Evolutionary conservation across 2,329 filamentous ascomycete species (phyloP).

Genomic region (Pseudocercospora fuligena): DNA sequence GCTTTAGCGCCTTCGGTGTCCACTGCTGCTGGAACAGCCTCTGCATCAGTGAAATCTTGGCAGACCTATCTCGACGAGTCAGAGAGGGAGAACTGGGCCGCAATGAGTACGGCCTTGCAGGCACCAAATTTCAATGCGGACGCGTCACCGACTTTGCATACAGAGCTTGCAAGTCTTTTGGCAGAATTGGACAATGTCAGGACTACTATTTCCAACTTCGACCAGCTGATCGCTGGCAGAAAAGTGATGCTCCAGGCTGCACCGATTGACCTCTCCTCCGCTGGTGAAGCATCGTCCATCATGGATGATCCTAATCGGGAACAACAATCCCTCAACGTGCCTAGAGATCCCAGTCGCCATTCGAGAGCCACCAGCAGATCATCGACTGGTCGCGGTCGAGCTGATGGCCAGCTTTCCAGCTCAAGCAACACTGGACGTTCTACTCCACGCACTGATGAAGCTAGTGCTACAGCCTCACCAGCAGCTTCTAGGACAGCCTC

Average conservation of each 20-base stretch:
- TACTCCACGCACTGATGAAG: conserved; percentile 16
- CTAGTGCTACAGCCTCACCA: conserved; percentile 19
- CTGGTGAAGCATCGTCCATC: conserved; percentile 31
- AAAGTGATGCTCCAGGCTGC: conserved; percentile 56
- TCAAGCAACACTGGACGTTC: conserved; percentile 19
- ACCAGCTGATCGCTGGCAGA: conserved; percentile 53
- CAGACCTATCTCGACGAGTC: conserved; percentile 41
- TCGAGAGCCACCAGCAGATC: conserved; percentile 33
- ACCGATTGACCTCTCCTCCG: conserved; percentile 43
- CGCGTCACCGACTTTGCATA: conserved; percentile 47
- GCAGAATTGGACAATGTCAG: conserved; percentile 51
- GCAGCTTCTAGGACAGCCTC: conserved; percentile 20
- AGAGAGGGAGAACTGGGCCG: conserved; percentile 35
- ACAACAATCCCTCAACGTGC: conserved; percentile 21
- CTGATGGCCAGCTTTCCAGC: conserved; percentile 11
- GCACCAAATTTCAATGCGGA: conserved; percentile 44
- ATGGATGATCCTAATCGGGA: conserved; percentile 26
- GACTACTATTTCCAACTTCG: conserved; percentile 51
- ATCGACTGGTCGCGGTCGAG: conserved; percentile 25
- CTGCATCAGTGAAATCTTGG: conserved; percentile 45
- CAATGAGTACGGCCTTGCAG: conserved; percentile 40
- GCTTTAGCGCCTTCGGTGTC: conserved; percentile 50
- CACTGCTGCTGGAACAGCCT: conserved; percentile 37
- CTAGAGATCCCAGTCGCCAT: conserved; percentile 19
- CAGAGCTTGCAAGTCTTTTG: conserved; percentile 48